Evolutionary conservation across 129 eudicot species (phyloP).

Genomic region (Apium graveolens): DNA sequence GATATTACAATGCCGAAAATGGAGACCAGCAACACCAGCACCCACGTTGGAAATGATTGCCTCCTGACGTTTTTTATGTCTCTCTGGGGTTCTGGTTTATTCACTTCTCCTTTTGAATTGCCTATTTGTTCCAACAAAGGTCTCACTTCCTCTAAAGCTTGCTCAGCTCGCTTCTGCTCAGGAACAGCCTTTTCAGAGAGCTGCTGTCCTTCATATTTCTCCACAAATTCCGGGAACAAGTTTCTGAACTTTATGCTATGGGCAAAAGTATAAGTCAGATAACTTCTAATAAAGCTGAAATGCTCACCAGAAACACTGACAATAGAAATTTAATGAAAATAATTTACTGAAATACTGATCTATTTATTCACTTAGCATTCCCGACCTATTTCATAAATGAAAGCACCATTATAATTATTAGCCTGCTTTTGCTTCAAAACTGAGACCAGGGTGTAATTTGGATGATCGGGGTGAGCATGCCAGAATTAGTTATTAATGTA

Average conservation of each 20-base stretch:
- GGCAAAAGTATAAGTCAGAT: not conserved
- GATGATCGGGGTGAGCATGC: not conserved
- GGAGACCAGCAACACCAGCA: slow-evolving; percentile 57
- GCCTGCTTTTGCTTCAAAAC: not conserved
- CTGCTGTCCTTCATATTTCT: slow-evolving; percentile 68
- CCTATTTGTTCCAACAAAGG: slow-evolving; percentile 29
- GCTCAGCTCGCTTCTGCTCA: slow-evolving; percentile 25
- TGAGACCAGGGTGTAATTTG: not conserved
- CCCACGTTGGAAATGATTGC: slow-evolving; percentile 66
- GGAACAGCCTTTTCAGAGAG: slow-evolving; percentile 35
- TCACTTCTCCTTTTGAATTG: slow-evolving; percentile 22
- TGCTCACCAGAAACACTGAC: not conserved
- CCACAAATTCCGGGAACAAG: slow-evolving; percentile 89
- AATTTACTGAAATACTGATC: not conserved
- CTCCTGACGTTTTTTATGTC: slow-evolving; percentile 34
- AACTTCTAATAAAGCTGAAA: not conserved
- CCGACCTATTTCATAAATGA: not conserved
- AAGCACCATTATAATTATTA: not conserved
- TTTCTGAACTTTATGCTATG: slow-evolving; percentile 66
- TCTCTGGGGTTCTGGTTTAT: slow-evolving; percentile 31
- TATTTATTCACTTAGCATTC: not conserved
- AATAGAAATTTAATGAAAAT: not conserved
- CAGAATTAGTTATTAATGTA: not conserved
- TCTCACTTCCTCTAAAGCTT: slow-evolving; percentile 25
- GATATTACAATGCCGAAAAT: slow-evolving; percentile 80